Percentiles rank a stretch among this genome's conserved stretches.
phyloP scores from a whole-genome alignment of 257 asterid genomes.

The Solanum ossicruentum region DNA sequence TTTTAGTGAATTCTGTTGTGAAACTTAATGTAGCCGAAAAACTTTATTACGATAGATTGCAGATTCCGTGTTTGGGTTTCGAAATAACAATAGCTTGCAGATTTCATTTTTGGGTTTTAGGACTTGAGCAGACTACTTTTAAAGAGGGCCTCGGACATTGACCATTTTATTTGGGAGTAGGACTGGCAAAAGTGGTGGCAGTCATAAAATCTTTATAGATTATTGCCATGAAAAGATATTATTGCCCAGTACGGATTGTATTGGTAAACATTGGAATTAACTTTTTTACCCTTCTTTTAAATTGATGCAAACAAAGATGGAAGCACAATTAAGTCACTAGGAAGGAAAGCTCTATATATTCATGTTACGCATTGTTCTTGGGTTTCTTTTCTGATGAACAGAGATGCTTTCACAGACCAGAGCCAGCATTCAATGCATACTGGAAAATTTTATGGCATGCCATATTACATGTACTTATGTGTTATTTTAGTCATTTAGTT shows the following conservation, averaged over 20 bases:
- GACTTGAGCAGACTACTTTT: not conserved
- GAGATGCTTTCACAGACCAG: not conserved
- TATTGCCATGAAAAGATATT: not conserved
- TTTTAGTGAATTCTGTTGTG: not conserved
- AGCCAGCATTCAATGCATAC: not conserved
- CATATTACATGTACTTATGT: not conserved
- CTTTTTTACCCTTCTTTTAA: not conserved
- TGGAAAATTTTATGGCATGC: not conserved
- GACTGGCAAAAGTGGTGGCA: not conserved
- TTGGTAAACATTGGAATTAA: not conserved
- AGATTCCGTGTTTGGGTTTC: not conserved
- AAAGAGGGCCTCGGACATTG: not conserved
- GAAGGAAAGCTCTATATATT: not conserved
- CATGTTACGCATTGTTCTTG: not conserved
- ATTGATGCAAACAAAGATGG: not conserved
- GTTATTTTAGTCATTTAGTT: not conserved
- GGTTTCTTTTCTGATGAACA: not conserved
- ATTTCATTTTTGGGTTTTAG: not conserved
- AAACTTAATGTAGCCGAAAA: not conserved
- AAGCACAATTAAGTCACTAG: not conserved
- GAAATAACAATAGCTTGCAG: not conserved
- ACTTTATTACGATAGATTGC: not conserved
- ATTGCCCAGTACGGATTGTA: not conserved
- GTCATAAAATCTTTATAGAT: not conserved
- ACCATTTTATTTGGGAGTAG: not conserved